Conservation (phyloP, 2,329 filamentous ascomycete species). For the Metarhizium robertsii region DNA sequence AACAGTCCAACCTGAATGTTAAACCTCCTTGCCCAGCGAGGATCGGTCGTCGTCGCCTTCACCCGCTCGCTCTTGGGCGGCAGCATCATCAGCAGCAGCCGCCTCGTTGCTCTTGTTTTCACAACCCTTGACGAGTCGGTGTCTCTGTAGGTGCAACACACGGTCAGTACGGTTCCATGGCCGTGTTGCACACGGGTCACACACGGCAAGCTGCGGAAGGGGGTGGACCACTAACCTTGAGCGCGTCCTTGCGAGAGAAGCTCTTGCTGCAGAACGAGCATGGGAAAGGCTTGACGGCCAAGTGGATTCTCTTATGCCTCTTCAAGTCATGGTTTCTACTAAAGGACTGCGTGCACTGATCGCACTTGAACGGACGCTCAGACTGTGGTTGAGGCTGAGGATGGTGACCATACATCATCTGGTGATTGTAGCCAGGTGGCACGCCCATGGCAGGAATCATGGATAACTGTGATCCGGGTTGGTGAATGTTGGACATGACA, state of each 20-base stretch:
- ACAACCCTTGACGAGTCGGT: constrained; percentile 57
- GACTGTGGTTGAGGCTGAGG: constrained; percentile 43
- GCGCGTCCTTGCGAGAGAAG: constrained; percentile 90
- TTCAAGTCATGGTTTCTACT: constrained; percentile 96
- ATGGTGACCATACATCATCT: constrained; percentile 50
- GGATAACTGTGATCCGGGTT: constrained; percentile 62
- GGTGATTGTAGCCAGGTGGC: constrained; percentile 45
- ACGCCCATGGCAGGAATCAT: constrained; percentile 54
- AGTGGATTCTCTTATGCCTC: constrained; percentile 87
- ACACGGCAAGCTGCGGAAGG: not conserved
- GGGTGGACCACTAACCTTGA: constrained; percentile 61
- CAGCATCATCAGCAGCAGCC: constrained; percentile 11
- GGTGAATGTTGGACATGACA: constrained; percentile 71
- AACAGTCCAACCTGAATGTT: not conserved
- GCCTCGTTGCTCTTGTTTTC: constrained; percentile 26
- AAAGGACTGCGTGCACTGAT: constrained; percentile 86
- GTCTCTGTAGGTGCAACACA: constrained; percentile 32
- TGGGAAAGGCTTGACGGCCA: constrained; percentile 92
- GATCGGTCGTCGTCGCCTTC: constrained; percentile 8
- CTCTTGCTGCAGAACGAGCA: constrained; percentile 90
- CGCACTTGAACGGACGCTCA: constrained; percentile 90
- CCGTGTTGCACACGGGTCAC: not conserved
- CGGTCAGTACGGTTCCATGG: not conserved
- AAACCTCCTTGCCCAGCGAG: constrained; percentile 3
- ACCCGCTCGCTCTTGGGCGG: constrained; percentile 4